Percentiles rank a stretch among this genome's conserved stretches.
Conservation (phyloP, 345 rosid species). For the Stellera chamaejasme region DNA sequence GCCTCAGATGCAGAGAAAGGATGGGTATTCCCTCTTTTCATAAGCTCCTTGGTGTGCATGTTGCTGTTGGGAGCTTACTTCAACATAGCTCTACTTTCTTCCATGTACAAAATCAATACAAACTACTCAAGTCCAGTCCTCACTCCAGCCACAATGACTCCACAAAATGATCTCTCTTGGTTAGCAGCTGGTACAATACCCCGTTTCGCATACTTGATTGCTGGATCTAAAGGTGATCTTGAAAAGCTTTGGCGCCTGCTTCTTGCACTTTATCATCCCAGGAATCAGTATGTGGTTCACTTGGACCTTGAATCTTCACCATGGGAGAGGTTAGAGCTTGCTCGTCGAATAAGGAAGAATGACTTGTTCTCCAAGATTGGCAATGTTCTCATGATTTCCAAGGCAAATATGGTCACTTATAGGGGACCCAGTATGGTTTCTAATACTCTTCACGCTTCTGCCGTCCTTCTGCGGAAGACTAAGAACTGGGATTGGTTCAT, state of each 20-base stretch:
- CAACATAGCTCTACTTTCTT: too few relatives aligned
- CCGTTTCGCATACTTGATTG: constrained; percentile 60
- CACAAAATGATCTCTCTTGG: too few relatives aligned
- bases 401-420: constrained; percentile 54
- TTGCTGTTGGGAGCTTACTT: too few relatives aligned
- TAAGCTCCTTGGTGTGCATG: too few relatives aligned
- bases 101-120: too few relatives aligned
- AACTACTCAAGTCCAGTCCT: too few relatives aligned
- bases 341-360: constrained; percentile 37
- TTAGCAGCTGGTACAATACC: constrained; percentile 25
- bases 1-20: too few relatives aligned
- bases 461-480: constrained; percentile 43
- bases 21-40: too few relatives aligned
- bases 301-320: constrained; percentile 66
- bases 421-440: constrained; percentile 66
- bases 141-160: too few relatives aligned
- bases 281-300: constrained; percentile 80
- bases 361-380: constrained; percentile 42
- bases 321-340: constrained; percentile 65
- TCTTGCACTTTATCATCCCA: constrained; percentile 79
- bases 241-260: constrained; percentile 54
- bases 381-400: constrained; percentile 55
- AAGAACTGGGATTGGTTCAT: constrained; percentile 73
- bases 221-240: constrained; percentile 68
- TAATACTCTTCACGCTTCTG: constrained; percentile 61